phyloP scores from a whole-genome alignment of 805 yeast species.

The Jamesozyma piceae region DNA sequence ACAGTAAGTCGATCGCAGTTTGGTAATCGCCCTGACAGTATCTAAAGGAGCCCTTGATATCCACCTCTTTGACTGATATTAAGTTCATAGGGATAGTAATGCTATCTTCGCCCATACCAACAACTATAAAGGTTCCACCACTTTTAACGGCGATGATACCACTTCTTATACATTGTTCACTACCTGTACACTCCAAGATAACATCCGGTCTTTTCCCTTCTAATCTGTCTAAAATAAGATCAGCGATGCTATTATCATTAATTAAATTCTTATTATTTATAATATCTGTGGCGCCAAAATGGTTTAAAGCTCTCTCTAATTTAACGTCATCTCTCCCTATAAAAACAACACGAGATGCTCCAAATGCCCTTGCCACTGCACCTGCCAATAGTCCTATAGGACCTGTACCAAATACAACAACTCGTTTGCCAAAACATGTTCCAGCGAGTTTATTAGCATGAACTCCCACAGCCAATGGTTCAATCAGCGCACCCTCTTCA shows the following conservation, averaged over 20 bases:
- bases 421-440: constrained; percentile 55
- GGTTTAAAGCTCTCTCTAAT: constrained; percentile 50
- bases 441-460: constrained; percentile 63
- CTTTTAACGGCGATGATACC: constrained; percentile 53
- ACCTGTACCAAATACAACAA: constrained; percentile 79
- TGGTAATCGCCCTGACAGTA: constrained; percentile 71
- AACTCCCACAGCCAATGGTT: constrained; percentile 80
- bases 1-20: constrained; percentile 58
- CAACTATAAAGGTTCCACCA: constrained; percentile 74
- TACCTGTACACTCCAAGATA: constrained; percentile 83
- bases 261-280: constrained; percentile 34
- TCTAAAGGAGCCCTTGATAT: constrained; percentile 69
- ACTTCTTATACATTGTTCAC: constrained; percentile 60
- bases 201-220: constrained; percentile 38
- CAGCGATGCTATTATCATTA: constrained; percentile 27
- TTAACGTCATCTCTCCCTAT: constrained; percentile 64
- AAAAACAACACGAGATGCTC: constrained; percentile 60
- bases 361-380: constrained; percentile 63
- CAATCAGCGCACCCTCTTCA: constrained; percentile 82
- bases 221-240: constrained; percentile 25
- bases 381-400: constrained; percentile 77
- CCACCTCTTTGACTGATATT: constrained; percentile 58
- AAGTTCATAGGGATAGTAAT: constrained; percentile 68
- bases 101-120: constrained; percentile 70
- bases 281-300: constrained; percentile 59